These are phyloP conservation scores for Calendula officinalis DNA, from an alignment of 129 eudicot genomes.

Conservation along the genomic window DNA sequence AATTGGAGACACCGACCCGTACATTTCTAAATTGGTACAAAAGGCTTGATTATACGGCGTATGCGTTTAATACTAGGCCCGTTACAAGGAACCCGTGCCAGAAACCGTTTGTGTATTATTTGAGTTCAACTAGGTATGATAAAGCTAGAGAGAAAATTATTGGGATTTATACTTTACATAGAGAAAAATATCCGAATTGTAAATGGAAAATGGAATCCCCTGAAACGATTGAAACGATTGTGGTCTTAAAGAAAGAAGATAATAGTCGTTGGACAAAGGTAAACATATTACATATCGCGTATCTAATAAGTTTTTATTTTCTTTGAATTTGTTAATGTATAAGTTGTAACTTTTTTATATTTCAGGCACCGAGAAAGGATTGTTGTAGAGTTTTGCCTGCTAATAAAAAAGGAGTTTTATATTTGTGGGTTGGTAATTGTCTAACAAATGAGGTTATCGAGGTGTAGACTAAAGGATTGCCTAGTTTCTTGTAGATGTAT, in stretches of 20 bases:
- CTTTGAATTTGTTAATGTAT: background rate
- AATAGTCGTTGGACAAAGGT: background rate
- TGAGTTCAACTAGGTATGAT: background rate
- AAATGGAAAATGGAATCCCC: background rate
- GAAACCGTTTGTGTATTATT: background rate
- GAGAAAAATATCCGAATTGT: background rate
- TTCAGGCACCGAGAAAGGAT: background rate
- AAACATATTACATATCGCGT: too few species aligned
- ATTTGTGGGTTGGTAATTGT: background rate
- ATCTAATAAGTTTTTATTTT: too few species aligned
- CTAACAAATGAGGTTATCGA: background rate
- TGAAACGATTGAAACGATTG: background rate
- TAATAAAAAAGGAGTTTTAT: background rate
- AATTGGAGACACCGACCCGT: background rate
- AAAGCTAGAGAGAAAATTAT: too few species aligned
- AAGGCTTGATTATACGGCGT: background rate
- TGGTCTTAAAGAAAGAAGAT: background rate
- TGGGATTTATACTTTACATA: background rate
- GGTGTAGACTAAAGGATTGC: background rate
- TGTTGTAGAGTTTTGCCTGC: background rate
- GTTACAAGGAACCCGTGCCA: background rate
- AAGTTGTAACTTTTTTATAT: too few species aligned
- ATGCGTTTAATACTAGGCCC: background rate
- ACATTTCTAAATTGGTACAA: background rate
- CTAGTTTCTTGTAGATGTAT: conserved; percentile 20